phyloP scores from a whole-genome alignment of 140 eudicot species.

The Erigeron philadelphicus region DNA sequence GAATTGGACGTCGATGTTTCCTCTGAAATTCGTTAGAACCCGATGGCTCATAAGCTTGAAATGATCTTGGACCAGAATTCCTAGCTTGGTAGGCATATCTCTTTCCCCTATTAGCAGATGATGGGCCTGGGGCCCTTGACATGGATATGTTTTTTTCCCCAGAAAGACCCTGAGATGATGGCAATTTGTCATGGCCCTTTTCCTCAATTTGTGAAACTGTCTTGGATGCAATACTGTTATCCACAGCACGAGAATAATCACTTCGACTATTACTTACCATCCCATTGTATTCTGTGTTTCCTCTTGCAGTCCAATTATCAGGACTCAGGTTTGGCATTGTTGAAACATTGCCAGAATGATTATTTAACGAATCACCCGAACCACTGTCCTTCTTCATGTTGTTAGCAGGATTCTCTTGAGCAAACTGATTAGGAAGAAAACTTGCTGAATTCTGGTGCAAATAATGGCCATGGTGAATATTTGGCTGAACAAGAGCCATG shows the following conservation, averaged over 20 bases:
- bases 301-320: conserved; percentile 29
- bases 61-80: conserved; percentile 44
- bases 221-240: conserved; percentile 26
- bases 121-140: conserved; percentile 43
- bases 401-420: conserved; percentile 34
- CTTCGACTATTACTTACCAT: conserved; percentile 18
- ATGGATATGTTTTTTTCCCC: conserved; percentile 35
- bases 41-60: conserved; percentile 37
- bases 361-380: conserved; percentile 17
- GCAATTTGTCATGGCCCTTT: conserved; percentile 18
- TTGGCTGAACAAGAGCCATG: conserved; percentile 64
- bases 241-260: conserved; percentile 25
- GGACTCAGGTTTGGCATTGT: conserved; percentile 24
- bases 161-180: conserved; percentile 30
- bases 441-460: conserved; percentile 37
- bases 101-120: conserved; percentile 44
- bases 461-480: conserved; percentile 39
- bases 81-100: conserved; percentile 42
- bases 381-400: conserved; percentile 30
- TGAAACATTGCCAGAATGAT: conserved; percentile 29
- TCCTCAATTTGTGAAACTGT: conserved; percentile 32
- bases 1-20: conserved; percentile 57
- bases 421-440: conserved; percentile 38
- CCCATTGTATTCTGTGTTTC: conserved; percentile 25
- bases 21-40: conserved; percentile 57